phyloP scores from a whole-genome alignment of 345 rosid genomes.

The Leavenworthia alabamica region DNA sequence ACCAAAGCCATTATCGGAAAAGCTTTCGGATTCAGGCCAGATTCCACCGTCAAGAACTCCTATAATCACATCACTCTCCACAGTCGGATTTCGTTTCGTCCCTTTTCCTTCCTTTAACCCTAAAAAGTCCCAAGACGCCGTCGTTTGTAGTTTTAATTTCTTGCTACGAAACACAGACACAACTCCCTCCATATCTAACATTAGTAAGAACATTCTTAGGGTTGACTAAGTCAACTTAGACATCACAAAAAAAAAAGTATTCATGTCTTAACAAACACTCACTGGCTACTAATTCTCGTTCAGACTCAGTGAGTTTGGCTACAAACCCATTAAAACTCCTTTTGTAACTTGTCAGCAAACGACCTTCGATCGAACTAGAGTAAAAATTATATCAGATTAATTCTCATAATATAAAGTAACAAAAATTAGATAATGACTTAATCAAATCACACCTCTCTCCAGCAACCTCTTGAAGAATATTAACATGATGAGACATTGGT shows the following conservation, averaged over 20 bases:
- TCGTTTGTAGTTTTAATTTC: conserved; percentile 31
- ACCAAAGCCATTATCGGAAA: conserved; percentile 10
- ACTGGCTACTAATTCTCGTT: conserved; percentile 40
- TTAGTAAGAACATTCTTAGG: not conserved
- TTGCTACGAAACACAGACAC: conserved; percentile 41
- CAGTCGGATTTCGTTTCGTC: not conserved
- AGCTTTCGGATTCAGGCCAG: conserved; percentile 3
- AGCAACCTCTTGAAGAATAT: conserved; percentile 31
- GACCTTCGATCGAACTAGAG: conserved; percentile 23
- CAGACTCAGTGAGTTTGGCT: conserved; percentile 37
- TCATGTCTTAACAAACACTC: conserved; percentile 12
- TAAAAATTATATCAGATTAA: not conserved
- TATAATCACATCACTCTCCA: not conserved
- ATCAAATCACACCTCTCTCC: conserved; percentile 17
- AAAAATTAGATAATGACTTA: not conserved
- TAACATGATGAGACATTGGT: conserved; percentile 28
- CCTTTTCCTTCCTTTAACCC: not conserved
- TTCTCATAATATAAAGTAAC: not conserved
- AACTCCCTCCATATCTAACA: conserved; percentile 27
- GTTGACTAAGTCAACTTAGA: not conserved
- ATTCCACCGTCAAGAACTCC: conserved; percentile 7
- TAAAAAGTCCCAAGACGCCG: conserved; percentile 45
- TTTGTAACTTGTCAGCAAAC: no score
- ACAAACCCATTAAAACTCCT: conserved; percentile 63
- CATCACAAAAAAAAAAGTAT: not conserved